Evolutionary conservation across 108 stramenopile species (phyloP), one percentile per base, ranked within the genome.

Genomic region (Parietichytrium sp.): DNA sequence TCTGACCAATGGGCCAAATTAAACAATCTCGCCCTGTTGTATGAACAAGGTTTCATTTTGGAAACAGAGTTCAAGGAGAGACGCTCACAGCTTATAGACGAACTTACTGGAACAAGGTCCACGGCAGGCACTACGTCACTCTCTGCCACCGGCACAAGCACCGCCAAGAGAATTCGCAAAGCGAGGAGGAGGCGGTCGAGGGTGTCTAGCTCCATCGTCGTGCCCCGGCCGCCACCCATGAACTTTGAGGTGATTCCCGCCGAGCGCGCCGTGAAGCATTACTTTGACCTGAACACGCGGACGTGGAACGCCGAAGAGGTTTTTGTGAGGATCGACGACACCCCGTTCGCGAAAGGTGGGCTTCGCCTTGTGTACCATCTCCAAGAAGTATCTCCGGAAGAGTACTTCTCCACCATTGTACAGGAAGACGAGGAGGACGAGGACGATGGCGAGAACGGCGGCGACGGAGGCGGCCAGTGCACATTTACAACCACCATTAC

Each of bases 281-380:
- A 45, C 42, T 72, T 72, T 45, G 45, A 25, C 20, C 42, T 72
- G 42, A 42, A 72, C 23, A 23, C 61, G 33, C 61, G 61, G 29
- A 6, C 61, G 2, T 72, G 61, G 61, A 10, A 72, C 38, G 45
- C 38, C 61, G 15, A 72, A 20, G 38, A 33, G 38, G 61, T 72
- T 1, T 45, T 25, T 7, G 61, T 72, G 10, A 33, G 61, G 20
- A n/a, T 72, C 33, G 61, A 72, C 42, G 61, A 72, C 20, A 72
- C 61, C 4, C 61, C 61, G 13, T 72, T 72, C 2, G 61, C 61
- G 10, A 33, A 42, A 10, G 61, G 61, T 6, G 61, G 61, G 33
- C 61, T 72, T 1, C 61, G 61, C 6, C 61, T 72, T 25, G 61
- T 72, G 61, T 72, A 72, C 3, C 61, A 72, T 72, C 45, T 72